phyloP scores from a whole-genome alignment of 345 rosid species.

The Nephelium lappaceum region DNA sequence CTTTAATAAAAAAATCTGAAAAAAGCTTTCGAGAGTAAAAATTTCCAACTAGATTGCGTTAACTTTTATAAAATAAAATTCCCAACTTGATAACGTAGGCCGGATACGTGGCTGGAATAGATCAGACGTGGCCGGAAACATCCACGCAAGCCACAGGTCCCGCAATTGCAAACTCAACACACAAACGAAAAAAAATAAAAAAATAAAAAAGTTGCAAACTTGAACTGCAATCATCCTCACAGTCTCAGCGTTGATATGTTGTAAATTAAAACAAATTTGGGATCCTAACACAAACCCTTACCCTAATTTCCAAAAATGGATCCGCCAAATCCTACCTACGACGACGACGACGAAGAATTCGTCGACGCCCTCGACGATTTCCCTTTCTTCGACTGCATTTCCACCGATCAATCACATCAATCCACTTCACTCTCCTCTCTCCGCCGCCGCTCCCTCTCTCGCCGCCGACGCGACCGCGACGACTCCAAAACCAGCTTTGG shows the following conservation, averaged over 20 bases:
- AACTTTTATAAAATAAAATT: no score
- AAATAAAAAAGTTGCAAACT: neutral
- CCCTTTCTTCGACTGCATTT: constrained; percentile 48
- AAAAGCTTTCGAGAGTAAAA: no score
- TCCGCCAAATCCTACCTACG: constrained; percentile 3
- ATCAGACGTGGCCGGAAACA: no score
- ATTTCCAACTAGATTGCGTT: no score
- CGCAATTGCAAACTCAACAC: no score
- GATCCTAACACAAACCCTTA: neutral
- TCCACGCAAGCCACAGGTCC: no score
- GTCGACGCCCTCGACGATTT: constrained; percentile 64
- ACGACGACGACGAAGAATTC: constrained; percentile 43
- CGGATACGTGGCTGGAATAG: no score
- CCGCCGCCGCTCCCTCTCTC: constrained; percentile 34
- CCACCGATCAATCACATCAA: constrained; percentile 30
- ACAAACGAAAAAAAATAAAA: no score
- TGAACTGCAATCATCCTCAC: neutral
- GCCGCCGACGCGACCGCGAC: neutral
- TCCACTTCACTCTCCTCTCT: constrained; percentile 34
- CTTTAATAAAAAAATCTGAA: no score
- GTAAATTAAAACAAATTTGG: neutral
- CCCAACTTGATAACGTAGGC: no score
- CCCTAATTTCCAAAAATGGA: constrained; percentile 35
- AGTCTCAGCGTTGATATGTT: neutral
- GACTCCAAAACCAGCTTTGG: constrained; percentile 10